Percentiles rank a stretch among this genome's conserved stretches.
Evolutionary conservation across 1,284 basidiomycete species (phyloP).

Genomic region (Trichosporon sp.): DNA sequence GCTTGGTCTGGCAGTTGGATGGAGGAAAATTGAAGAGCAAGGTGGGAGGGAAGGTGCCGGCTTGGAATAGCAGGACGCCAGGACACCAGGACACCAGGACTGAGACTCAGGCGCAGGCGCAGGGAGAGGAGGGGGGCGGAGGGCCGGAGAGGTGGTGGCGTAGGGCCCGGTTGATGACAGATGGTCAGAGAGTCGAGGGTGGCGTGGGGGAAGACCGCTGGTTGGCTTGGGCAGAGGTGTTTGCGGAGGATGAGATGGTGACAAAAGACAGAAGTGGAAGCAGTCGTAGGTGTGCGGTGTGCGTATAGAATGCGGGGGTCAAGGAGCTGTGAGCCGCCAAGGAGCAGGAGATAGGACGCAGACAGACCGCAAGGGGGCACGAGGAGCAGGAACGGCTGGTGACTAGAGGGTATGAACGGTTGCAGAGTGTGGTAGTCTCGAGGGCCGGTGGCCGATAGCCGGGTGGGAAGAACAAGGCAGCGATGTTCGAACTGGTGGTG

Average conservation of each 20-base stretch:
- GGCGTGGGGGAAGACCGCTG: neutral
- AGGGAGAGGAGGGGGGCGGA: neutral
- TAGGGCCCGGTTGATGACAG: constrained; percentile 1
- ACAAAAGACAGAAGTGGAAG: constrained; percentile 15
- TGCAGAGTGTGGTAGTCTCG: neutral
- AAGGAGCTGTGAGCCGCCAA: neutral
- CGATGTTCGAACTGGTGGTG: neutral
- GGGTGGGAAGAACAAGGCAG: constrained; percentile 2
- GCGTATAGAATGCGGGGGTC: neutral
- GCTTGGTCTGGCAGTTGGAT: neutral
- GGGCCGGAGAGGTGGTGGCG: constrained; percentile 9
- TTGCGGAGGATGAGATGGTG: constrained; percentile 2
- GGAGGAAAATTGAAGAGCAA: constrained; percentile 2
- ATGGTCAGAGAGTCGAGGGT: constrained; percentile 4
- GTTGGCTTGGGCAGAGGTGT: constrained; percentile 1
- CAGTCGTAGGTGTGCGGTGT: neutral
- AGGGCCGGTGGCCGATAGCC: constrained; percentile 14
- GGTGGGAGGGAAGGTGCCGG: neutral
- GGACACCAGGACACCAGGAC: neutral
- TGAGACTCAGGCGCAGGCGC: neutral
- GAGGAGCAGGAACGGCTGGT: constrained; percentile 5
- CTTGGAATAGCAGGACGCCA: no score
- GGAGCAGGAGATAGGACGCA: neutral
- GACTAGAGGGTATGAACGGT: neutral
- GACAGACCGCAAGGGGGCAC: neutral